These are phyloP conservation scores for Eimeria necatrix DNA, from an alignment of 169 alveolate species.

Conservation along the genomic window DNA sequence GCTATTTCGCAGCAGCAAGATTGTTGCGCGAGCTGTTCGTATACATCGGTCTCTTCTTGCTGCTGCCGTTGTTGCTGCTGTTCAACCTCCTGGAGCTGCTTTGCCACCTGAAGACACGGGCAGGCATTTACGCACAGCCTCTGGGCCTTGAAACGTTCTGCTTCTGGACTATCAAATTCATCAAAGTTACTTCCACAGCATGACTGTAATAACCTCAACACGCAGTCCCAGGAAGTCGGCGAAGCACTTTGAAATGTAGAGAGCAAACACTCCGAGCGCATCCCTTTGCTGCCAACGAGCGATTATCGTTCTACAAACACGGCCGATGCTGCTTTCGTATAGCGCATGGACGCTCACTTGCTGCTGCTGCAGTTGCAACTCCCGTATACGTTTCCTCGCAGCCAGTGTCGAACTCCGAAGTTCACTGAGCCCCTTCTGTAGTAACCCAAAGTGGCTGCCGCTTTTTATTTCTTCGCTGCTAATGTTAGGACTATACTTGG, in stretches of 20 bases:
- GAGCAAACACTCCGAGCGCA: too few species aligned
- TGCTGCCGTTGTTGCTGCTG: neutral
- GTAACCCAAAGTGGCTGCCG: neutral
- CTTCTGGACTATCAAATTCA: neutral
- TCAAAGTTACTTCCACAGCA: neutral
- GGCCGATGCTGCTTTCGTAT: neutral
- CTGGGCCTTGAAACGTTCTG: neutral
- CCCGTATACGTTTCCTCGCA: slow-evolving; percentile 32
- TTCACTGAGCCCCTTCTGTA: slow-evolving; percentile 15
- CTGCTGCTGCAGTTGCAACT: slow-evolving; percentile 52
- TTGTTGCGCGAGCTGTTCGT: slow-evolving; percentile 46
- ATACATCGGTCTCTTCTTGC: slow-evolving; percentile 22
- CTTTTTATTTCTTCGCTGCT: neutral
- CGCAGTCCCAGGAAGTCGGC: too few species aligned
- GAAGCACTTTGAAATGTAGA: too few species aligned
- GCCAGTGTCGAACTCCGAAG: slow-evolving; percentile 13
- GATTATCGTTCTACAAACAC: neutral
- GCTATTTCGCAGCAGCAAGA: slow-evolving; percentile 70
- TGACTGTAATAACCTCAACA: too few species aligned
- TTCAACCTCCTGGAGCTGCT: slow-evolving; percentile 10
- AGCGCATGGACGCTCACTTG: neutral
- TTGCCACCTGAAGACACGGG: slow-evolving; percentile 11
- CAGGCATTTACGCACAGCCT: neutral
- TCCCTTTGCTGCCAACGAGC: too few species aligned
- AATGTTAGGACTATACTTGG: neutral